Percentiles rank a stretch among this genome's conserved stretches.
phyloP scores from a whole-genome alignment of 805 yeast genomes.

The Hemisphaericaspora nanyangensis region DNA sequence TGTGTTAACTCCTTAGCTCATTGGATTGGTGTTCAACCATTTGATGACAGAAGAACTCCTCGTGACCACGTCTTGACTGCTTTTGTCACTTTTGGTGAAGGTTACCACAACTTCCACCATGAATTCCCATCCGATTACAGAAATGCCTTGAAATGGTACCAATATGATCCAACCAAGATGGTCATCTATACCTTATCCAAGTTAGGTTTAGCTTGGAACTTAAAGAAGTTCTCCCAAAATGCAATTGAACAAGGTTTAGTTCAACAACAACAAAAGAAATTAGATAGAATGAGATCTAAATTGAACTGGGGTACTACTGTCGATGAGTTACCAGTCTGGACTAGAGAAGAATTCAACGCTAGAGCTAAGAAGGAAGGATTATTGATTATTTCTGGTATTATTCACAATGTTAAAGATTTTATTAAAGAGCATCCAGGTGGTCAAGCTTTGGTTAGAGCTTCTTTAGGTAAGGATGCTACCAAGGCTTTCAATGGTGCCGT shows the following conservation, averaged over 20 bases:
- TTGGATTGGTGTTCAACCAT: constrained; percentile 83
- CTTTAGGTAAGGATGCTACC: constrained; percentile 79
- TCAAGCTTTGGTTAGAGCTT: constrained; percentile 62
- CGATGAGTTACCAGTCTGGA: constrained; percentile 70
- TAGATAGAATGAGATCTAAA: constrained; percentile 56
- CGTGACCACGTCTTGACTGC: constrained; percentile 81
- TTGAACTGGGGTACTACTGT: constrained; percentile 76
- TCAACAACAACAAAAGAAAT: constrained; percentile 80
- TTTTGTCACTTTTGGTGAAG: constrained; percentile 82
- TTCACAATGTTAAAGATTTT: constrained; percentile 68
- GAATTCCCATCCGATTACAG: constrained; percentile 88
- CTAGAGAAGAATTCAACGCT: constrained; percentile 54
- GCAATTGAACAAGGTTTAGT: constrained; percentile 79
- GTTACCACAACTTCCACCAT: constrained; percentile 87
- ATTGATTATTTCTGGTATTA: constrained; percentile 72
- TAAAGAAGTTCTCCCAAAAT: constrained; percentile 73
- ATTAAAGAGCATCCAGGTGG: constrained; percentile 85
- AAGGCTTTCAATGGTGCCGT: constrained; percentile 85
- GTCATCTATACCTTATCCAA: constrained; percentile 56
- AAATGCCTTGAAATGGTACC: constrained; percentile 84
- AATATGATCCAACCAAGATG: constrained; percentile 78
- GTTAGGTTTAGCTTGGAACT: constrained; percentile 66
- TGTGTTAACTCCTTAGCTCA: constrained; percentile 85
- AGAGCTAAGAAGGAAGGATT: constrained; percentile 54
- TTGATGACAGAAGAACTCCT: constrained; percentile 84